phyloP scores from a whole-genome alignment of 345 rosid genomes.

The Fremontodendron californicum region DNA sequence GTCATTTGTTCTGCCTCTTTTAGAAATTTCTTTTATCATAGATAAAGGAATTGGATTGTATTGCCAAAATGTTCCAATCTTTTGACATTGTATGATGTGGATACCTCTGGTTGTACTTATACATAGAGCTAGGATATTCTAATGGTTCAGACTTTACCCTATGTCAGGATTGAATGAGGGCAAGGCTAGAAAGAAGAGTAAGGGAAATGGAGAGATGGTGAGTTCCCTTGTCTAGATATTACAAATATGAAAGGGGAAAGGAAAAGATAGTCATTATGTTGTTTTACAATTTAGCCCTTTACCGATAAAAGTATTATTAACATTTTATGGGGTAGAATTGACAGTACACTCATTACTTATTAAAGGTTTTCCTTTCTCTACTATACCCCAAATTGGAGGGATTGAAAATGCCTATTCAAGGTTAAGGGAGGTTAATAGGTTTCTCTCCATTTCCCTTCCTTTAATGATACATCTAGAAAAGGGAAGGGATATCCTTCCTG shows the following conservation, averaged over 20 bases:
- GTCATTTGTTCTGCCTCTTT: neutral
- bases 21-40: neutral
- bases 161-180: neutral
- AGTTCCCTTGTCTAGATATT: neutral
- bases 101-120: neutral
- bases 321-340: neutral
- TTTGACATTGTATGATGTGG: neutral
- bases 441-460: neutral
- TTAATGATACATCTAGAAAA: neutral
- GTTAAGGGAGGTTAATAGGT: neutral
- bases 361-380: neutral
- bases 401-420: neutral
- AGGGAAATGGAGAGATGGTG: neutral
- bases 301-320: neutral
- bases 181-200: neutral
- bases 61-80: neutral
- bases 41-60: neutral
- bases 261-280: neutral
- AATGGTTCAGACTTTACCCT: neutral
- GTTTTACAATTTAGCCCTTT: slow-evolving; percentile 2
- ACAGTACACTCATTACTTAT: neutral
- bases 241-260: neutral
- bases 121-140: neutral
- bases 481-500: neutral
- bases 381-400: neutral